Conservation (phyloP, 495 filamentous ascomycete genomes). For the Neurospora pannonica region DNA sequence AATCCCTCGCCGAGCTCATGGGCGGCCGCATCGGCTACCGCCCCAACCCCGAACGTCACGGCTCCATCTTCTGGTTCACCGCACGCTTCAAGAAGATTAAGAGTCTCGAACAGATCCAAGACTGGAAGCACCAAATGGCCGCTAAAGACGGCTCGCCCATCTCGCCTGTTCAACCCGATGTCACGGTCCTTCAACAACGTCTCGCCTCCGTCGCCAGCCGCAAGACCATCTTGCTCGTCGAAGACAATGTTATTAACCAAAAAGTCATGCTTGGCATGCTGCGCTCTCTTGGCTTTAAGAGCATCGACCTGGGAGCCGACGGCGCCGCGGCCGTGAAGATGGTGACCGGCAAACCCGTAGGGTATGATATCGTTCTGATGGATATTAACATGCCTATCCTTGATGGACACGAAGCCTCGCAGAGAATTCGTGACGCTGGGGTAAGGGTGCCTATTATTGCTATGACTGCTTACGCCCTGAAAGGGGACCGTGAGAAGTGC, state of each 20-base stretch:
- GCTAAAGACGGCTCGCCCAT: slow-evolving; percentile 2
- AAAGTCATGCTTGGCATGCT: slow-evolving; percentile 53
- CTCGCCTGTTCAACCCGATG: slow-evolving; percentile 8
- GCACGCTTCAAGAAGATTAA: slow-evolving; percentile 39
- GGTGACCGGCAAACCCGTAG: slow-evolving; percentile 37
- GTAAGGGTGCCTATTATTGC: slow-evolving; percentile 50
- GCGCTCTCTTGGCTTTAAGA: slow-evolving; percentile 42
- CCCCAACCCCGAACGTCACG: slow-evolving; percentile 41
- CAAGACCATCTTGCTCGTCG: slow-evolving; percentile 46
- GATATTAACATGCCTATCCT: slow-evolving; percentile 44
- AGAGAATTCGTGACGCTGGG: slow-evolving; percentile 25
- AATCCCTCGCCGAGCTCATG: slow-evolving; percentile 64
- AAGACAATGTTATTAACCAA: slow-evolving; percentile 56
- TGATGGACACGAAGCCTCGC: slow-evolving; percentile 33
- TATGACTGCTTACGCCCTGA: slow-evolving; percentile 55
- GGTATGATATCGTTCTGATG: slow-evolving; percentile 49
- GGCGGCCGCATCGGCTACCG: slow-evolving; percentile 52
- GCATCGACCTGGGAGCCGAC: slow-evolving; percentile 45
- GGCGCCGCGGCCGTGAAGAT: slow-evolving; percentile 47
- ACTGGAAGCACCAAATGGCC: slow-evolving; percentile 10
- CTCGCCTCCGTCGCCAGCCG: slow-evolving; percentile 11
- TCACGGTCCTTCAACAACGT: slow-evolving; percentile 8
- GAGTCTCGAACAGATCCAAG: slow-evolving; percentile 20
- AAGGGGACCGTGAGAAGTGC: slow-evolving; percentile 49
- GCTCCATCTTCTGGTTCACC: slow-evolving; percentile 54